phyloP scores from a whole-genome alignment of 352 stramenopile genomes.

The Chrysophaeum taylorii region DNA sequence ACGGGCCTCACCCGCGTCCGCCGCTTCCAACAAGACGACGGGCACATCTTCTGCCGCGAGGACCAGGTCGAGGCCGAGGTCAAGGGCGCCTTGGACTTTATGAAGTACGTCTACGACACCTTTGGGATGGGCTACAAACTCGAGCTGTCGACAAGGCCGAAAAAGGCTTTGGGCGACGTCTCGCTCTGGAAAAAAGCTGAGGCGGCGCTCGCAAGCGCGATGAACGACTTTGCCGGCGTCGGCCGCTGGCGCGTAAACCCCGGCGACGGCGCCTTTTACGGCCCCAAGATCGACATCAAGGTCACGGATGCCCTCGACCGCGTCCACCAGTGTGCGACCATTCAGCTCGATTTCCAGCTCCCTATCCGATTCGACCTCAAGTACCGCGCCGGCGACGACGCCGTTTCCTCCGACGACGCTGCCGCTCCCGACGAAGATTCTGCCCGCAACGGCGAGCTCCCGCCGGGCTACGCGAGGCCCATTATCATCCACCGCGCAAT shows the following conservation, averaged over 20 bases:
- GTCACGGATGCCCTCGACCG: conserved; percentile 90
- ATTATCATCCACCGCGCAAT: conserved; percentile 97
- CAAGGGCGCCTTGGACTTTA: conserved; percentile 75
- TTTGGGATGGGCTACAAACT: conserved; percentile 96
- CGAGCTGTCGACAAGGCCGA: conserved; percentile 87
- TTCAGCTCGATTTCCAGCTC: conserved; percentile 97
- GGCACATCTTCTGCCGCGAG: conserved; percentile 92
- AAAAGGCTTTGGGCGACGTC: conserved; percentile 86
- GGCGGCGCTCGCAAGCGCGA: conserved; percentile 62
- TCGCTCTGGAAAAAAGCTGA: conserved; percentile 80
- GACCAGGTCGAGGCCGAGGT: conserved; percentile 80
- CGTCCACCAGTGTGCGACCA: conserved; percentile 92
- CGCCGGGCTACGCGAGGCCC: conserved; percentile 74
- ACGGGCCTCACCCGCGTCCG: conserved; percentile 91
- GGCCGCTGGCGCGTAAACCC: conserved; percentile 91
- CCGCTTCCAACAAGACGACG: conserved; percentile 94
- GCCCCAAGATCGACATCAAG: conserved; percentile 99
- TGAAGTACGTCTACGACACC: conserved; percentile 94
- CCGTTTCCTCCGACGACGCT: background rate
- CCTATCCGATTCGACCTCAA: conserved; percentile 94
- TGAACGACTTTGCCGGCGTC: conserved; percentile 83
- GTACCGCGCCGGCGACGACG: conserved; percentile 25
- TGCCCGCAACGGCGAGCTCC: conserved; percentile 45
- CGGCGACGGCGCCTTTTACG: conserved; percentile 96
- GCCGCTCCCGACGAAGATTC: conserved; percentile 41